A percentile compares a stretch with the other conserved stretches of the same genome.
Conservation (phyloP, 192 early-diverging fungal genomes). For the Paraglomus brasilianum region DNA sequence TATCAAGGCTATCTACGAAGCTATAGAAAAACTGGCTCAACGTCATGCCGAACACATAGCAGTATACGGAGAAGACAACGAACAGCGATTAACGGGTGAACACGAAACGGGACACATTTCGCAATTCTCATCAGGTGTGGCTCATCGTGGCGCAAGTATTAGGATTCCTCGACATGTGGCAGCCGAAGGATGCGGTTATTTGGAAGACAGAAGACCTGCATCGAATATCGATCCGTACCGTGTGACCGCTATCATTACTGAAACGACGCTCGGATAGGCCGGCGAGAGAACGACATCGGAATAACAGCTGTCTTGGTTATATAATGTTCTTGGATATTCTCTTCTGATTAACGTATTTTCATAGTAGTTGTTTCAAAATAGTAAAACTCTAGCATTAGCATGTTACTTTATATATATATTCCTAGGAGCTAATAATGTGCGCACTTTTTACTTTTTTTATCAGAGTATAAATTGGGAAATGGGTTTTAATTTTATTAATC, state of each 20-base stretch:
- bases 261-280: slow-evolving; percentile 37
- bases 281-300: too few species aligned
- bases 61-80: slow-evolving; percentile 59
- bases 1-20: slow-evolving; percentile 48
- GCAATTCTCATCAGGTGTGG: slow-evolving; percentile 52
- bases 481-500: too few species aligned
- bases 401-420: too few species aligned
- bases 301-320: too few species aligned
- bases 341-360: too few species aligned
- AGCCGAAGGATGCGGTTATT: slow-evolving; percentile 53
- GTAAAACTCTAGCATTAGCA: too few species aligned
- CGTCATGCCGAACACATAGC: slow-evolving; percentile 52
- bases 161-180: slow-evolving; percentile 58
- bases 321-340: too few species aligned
- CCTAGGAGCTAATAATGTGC: too few species aligned
- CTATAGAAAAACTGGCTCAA: slow-evolving; percentile 50
- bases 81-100: slow-evolving; percentile 51
- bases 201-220: slow-evolving; percentile 57
- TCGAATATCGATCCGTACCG: slow-evolving; percentile 59
- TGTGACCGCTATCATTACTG: slow-evolving; percentile 50
- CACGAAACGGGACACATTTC: slow-evolving; percentile 57
- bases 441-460: too few species aligned
- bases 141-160: slow-evolving; percentile 57
- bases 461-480: too few species aligned
- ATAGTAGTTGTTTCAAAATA: too few species aligned